phyloP scores from a whole-genome alignment of 768 basidiomycete genomes.

The Leccinellum albellum region DNA sequence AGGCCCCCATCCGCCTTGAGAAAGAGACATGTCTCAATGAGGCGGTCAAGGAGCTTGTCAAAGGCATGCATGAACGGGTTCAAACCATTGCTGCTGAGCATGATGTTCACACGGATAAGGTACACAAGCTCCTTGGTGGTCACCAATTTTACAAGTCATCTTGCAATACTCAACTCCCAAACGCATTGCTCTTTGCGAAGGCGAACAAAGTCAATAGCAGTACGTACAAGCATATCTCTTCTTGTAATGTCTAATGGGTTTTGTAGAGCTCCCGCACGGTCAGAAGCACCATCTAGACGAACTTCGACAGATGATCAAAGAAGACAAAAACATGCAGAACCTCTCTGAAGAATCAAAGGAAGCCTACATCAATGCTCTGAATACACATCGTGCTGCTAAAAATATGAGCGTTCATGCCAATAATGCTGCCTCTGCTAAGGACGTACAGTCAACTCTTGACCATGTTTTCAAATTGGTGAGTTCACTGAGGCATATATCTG shows the following conservation, averaged over 20 bases:
- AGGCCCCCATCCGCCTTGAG: not conserved
- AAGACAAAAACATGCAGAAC: not conserved
- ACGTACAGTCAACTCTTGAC: no score
- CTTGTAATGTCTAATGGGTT: not conserved
- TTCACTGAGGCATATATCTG: no score
- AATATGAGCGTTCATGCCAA: not conserved
- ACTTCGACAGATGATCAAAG: not conserved
- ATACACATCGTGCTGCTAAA: not conserved
- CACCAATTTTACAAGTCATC: not conserved
- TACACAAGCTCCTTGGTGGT: not conserved
- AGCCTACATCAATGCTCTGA: not conserved
- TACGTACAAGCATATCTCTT: not conserved
- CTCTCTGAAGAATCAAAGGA: not conserved
- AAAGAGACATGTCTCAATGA: not conserved
- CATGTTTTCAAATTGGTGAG: no score
- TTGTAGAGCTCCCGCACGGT: not conserved
- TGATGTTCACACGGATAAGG: not conserved
- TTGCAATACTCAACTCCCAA: not conserved
- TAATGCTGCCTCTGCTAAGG: not conserved
- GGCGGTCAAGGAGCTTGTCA: not conserved
- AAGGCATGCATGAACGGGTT: not conserved
- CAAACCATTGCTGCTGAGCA: not conserved
- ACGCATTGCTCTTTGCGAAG: not conserved
- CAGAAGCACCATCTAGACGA: not conserved
- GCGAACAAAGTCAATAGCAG: not conserved